phyloP scores from a whole-genome alignment of 345 rosid genomes.

The Gossypium raimondii region DNA sequence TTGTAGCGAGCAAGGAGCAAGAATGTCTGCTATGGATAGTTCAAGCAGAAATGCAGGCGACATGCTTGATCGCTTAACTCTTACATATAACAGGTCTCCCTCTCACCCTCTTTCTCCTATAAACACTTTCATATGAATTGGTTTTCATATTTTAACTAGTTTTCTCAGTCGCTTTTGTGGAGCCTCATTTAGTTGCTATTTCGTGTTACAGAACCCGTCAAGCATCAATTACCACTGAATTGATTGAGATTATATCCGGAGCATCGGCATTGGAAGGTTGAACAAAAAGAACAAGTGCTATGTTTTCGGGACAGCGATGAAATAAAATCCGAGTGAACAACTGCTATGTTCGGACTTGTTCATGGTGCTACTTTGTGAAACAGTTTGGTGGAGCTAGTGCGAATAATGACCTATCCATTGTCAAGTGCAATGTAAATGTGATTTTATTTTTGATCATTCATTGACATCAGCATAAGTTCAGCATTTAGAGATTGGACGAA shows the following conservation, averaged over 20 bases:
- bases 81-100: conserved; percentile 63
- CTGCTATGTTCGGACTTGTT: conserved; percentile 14
- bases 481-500: no score
- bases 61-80: conserved; percentile 90
- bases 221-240: conserved; percentile 94
- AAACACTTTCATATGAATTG: background rate
- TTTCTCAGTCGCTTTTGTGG: background rate
- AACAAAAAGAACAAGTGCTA: conserved; percentile 3
- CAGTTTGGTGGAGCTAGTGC: conserved; percentile 28
- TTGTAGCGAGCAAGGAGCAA: conserved; percentile 78
- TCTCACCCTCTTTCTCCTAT: background rate
- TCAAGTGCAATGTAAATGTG: no score
- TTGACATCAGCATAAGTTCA: no score
- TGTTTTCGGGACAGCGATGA: conserved; percentile 20
- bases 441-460: no score
- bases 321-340: conserved; percentile 31
- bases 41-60: conserved; percentile 98
- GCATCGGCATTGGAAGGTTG: conserved; percentile 80
- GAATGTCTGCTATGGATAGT: conserved; percentile 95
- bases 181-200: background rate
- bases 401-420: conserved; percentile 25
- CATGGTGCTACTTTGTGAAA: conserved; percentile 8
- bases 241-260: conserved; percentile 97
- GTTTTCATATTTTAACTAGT: background rate
- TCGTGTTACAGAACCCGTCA: conserved; percentile 77